A percentile compares a stretch with the other conserved stretches of the same genome.
These are phyloP conservation scores for Ailanthus altissimus DNA, from an alignment of 345 rosid genomes.

Conservation along the genomic window DNA sequence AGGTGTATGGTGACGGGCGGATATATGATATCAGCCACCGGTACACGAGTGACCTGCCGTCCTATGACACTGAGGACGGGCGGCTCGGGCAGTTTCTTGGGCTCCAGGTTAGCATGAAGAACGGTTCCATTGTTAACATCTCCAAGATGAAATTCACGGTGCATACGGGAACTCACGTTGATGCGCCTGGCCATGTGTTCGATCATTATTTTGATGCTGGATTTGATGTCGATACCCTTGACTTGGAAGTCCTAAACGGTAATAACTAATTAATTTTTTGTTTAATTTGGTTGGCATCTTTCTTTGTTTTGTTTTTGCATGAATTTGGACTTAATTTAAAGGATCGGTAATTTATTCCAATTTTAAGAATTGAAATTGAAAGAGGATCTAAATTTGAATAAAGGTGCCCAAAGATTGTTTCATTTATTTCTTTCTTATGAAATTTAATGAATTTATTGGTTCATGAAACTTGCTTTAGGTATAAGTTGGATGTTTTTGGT, in stretches of 20 bases:
- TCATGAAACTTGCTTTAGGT: too few species aligned
- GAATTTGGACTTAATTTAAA: too few species aligned
- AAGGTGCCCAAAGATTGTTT: too few species aligned
- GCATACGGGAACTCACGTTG: slow-evolving; percentile 60
- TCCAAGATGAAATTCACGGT: slow-evolving; percentile 39
- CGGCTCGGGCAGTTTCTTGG: not conserved
- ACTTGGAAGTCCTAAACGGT: slow-evolving; percentile 41
- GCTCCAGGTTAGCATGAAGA: slow-evolving; percentile 38
- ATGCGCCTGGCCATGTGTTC: slow-evolving; percentile 52
- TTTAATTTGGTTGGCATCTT: too few species aligned
- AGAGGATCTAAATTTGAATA: too few species aligned
- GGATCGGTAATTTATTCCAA: too few species aligned
- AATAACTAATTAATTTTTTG: too few species aligned
- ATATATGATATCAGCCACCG: slow-evolving; percentile 13
- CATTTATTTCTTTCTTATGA: too few species aligned
- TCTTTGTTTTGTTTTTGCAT: too few species aligned
- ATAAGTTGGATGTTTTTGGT: too few species aligned
- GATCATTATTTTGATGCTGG: slow-evolving; percentile 51
- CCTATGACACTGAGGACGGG: slow-evolving; percentile 10
- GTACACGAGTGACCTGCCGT: not conserved
- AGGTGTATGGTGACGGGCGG: slow-evolving; percentile 5
- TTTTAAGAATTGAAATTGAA: too few species aligned
- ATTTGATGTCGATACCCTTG: slow-evolving; percentile 48
- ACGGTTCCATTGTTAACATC: slow-evolving; percentile 35
- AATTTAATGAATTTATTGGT: too few species aligned